Base-by-base conservation (phyloP, 2,329 filamentous ascomycete species). In the Beauveria bassiana region DNA sequence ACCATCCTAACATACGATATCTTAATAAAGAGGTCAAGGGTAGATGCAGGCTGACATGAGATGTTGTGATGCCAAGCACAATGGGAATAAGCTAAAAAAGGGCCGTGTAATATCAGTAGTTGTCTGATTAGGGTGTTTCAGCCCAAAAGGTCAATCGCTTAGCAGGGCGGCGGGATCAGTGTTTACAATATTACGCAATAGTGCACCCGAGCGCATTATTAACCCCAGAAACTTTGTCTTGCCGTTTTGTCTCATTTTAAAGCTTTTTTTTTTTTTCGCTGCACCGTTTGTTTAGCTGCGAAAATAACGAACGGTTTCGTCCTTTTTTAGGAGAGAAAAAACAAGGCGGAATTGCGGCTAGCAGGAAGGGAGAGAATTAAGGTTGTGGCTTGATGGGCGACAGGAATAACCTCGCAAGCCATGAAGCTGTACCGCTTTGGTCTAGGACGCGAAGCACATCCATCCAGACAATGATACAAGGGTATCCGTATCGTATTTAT, bases 31-130 rank as follows among this genome's bases (percentile, higher is more conserved):
- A 18, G 47, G 57, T 7, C 40, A 24, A 59, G 31, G 34, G 47
- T 26, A 34, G 47, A 52, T 53, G 49, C 56, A 5, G 56, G 56
- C 55, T 59, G 55, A 59, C 56, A 45, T 31, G 51, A 51, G 40
- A 60, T 43, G 22, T 28, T 42, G 38, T 24, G 49, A 45, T 60
- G 57, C 57, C 49, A 60, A 60, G 57, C 3, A 53, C 38, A n/a
- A 53, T 38, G 49, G 56, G 40, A 43, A 60, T 60, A 60, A 60
- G 49, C 47, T 26, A 18, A 28, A n/a, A 16, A n/a, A n/a, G 42
- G 34, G 20, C 51, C 20, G 18, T 43, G 31, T 14, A 34, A 34
- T 43, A n/a, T 18, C 12, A 34, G 40, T 38, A 5, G 26, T 47
- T 55, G 54, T 47, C 26, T 57, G 42, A 57, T 57, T 47, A 57